Evolutionary conservation across 192 early-diverging fungal species (phyloP).

Genomic region (Coemansia sp.): DNA sequence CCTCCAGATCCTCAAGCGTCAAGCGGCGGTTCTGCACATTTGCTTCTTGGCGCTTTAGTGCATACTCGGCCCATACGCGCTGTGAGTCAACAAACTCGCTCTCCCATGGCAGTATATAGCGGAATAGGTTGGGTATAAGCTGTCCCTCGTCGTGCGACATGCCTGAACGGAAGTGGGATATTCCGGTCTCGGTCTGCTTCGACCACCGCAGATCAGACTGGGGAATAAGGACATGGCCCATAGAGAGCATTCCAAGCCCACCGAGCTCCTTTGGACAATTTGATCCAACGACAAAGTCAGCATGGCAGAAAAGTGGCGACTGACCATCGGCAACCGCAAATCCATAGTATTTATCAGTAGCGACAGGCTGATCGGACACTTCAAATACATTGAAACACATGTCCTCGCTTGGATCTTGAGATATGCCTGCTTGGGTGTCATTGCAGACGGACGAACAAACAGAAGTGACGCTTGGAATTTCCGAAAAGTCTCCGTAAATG

Average conservation of each 20-base stretch:
- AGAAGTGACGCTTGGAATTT: conserved; percentile 19
- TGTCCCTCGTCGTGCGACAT: conserved; percentile 98
- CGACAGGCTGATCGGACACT: conserved; percentile 20
- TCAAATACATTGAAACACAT: conserved; percentile 22
- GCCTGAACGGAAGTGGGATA: conserved; percentile 97
- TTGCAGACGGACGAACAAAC: conserved; percentile 15
- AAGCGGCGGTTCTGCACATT: conserved; percentile 94
- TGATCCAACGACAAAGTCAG: conserved; percentile 55
- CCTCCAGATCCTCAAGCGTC: conserved; percentile 98
- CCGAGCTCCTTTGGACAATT: conserved; percentile 91
- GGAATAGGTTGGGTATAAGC: conserved; percentile 94
- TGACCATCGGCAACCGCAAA: conserved; percentile 47
- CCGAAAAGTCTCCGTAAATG: conserved; percentile 24
- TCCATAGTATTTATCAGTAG: conserved; percentile 33
- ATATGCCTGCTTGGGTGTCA: not conserved
- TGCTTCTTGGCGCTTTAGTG: conserved; percentile 94
- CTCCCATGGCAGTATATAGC: conserved; percentile 98
- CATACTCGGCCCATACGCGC: conserved; percentile 99
- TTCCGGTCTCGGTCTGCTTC: conserved; percentile 93
- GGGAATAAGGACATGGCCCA: conserved; percentile 98
- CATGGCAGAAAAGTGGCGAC: conserved; percentile 54
- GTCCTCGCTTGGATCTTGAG: not conserved
- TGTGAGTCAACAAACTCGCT: conserved; percentile 99
- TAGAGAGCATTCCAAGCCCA: conserved; percentile 97
- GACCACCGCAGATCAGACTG: conserved; percentile 96